These are phyloP conservation scores for Leptomonas seymouri DNA, from an alignment of 208 protist species.

Conservation along the genomic window DNA sequence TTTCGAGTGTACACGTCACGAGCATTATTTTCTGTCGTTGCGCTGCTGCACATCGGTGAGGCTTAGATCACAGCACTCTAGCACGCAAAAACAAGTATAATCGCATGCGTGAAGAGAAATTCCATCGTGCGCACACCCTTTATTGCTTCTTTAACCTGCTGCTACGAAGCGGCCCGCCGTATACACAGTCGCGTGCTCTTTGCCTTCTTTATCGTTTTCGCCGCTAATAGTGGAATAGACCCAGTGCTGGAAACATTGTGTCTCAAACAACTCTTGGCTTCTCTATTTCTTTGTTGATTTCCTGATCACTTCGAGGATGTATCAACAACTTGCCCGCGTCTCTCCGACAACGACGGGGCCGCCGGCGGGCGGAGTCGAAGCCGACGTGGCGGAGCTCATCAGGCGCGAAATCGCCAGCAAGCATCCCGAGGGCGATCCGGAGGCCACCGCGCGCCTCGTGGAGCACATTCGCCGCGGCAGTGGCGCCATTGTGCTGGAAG, in stretches of 20 bases:
- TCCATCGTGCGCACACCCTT: background rate
- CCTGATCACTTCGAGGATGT: constrained; percentile 9
- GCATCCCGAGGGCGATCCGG: constrained; percentile 53
- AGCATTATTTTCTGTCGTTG: background rate
- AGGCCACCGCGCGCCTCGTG: constrained; percentile 57
- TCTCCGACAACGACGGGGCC: constrained; percentile 11
- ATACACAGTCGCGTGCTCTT: constrained; percentile 1
- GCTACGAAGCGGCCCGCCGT: background rate
- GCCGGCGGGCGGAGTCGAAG: constrained; percentile 6
- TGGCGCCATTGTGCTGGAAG: constrained; percentile 65
- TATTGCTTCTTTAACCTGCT: background rate
- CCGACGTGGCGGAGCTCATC: constrained; percentile 35
- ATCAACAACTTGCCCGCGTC: background rate
- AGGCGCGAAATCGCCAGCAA: constrained; percentile 34
- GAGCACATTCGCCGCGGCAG: constrained; percentile 75
- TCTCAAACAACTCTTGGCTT: background rate
- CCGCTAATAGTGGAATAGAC: too few relatives aligned
- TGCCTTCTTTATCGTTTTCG: constrained; percentile 15
- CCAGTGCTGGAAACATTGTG: too few relatives aligned
- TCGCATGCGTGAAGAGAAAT: background rate
- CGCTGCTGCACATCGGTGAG: background rate
- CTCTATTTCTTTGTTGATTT: constrained; percentile 3
- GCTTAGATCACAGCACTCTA: background rate
- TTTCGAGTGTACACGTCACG: background rate
- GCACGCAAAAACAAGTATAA: too few relatives aligned